Evolutionary conservation across 768 basidiomycete genomes (phyloP).

Genomic region (Lactarius trivialis): DNA sequence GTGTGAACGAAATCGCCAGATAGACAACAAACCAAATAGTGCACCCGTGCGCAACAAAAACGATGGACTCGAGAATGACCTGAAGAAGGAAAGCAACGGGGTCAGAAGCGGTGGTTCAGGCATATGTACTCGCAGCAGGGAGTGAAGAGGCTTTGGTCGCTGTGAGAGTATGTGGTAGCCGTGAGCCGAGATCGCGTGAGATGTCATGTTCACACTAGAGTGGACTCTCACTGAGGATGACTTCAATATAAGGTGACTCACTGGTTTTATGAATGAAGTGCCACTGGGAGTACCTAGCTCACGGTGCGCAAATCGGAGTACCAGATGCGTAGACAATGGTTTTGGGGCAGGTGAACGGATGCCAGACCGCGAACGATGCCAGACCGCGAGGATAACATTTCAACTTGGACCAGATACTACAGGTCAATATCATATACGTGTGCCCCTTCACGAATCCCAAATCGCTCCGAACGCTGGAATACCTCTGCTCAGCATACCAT

Average conservation of each 20-base stretch:
- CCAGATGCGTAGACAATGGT: background rate
- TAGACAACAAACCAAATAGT: constrained; percentile 9
- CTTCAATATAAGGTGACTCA: background rate
- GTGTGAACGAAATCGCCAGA: background rate
- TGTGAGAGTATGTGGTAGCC: background rate
- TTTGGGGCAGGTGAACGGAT: background rate
- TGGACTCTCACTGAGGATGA: too few relatives aligned
- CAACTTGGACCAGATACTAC: too few relatives aligned
- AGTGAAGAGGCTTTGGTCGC: background rate
- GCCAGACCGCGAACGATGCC: too few relatives aligned
- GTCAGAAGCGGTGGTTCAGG: constrained; percentile 24
- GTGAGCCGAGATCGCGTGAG: too few relatives aligned
- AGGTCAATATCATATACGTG: too few relatives aligned
- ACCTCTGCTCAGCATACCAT: constrained; percentile 52
- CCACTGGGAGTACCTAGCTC: background rate
- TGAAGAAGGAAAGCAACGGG: constrained; percentile 25
- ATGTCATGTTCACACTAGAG: too few relatives aligned
- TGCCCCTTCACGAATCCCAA: constrained; percentile 44
- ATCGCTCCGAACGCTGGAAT: constrained; percentile 59
- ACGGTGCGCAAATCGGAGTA: background rate
- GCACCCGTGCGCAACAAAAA: constrained; percentile 22
- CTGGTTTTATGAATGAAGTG: background rate
- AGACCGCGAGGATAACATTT: too few relatives aligned
- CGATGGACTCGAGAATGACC: constrained; percentile 17
- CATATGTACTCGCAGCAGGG: constrained; percentile 17